These are phyloP conservation scores for Vanrija sp. DNA, from an alignment of 1,284 basidiomycete species.

Conservation along the genomic window DNA sequence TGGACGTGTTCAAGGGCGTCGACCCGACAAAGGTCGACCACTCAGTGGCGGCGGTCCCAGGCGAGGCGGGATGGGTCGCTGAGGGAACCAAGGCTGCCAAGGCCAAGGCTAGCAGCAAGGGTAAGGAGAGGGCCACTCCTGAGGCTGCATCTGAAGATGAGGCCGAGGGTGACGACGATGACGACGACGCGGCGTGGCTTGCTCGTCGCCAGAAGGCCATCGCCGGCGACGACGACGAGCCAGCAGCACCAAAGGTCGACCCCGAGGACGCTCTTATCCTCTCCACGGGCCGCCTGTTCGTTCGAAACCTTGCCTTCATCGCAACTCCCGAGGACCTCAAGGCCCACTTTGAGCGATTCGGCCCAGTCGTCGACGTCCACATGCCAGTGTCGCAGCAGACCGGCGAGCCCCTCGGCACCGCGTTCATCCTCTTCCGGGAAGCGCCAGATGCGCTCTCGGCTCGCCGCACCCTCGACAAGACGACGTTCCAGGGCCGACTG, in stretches of 20 bases:
- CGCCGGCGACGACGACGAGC: background rate
- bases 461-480: constrained; percentile 73
- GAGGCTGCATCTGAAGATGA: constrained; percentile 35
- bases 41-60: constrained; percentile 20
- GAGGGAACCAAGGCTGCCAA: constrained; percentile 26
- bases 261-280: constrained; percentile 62
- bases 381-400: constrained; percentile 66
- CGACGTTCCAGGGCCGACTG: constrained; percentile 85
- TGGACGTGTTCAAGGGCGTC: constrained; percentile 48
- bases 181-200: constrained; percentile 50
- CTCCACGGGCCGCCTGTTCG: constrained; percentile 75
- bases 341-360: constrained; percentile 66
- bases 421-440: constrained; percentile 72
- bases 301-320: constrained; percentile 85
- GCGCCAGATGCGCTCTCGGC: constrained; percentile 69
- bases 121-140: constrained; percentile 51
- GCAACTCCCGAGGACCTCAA: constrained; percentile 70
- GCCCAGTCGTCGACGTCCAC: constrained; percentile 74
- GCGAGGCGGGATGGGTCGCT: constrained; percentile 31
- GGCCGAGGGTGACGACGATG: constrained; percentile 53
- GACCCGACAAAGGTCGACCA: constrained; percentile 48
- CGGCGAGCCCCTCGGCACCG: constrained; percentile 67
- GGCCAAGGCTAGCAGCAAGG: constrained; percentile 55
- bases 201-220: background rate
- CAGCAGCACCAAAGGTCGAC: constrained; percentile 12